Evolutionary conservation across 768 basidiomycete genomes (phyloP).

Genomic region (Tulasnella sp.): DNA sequence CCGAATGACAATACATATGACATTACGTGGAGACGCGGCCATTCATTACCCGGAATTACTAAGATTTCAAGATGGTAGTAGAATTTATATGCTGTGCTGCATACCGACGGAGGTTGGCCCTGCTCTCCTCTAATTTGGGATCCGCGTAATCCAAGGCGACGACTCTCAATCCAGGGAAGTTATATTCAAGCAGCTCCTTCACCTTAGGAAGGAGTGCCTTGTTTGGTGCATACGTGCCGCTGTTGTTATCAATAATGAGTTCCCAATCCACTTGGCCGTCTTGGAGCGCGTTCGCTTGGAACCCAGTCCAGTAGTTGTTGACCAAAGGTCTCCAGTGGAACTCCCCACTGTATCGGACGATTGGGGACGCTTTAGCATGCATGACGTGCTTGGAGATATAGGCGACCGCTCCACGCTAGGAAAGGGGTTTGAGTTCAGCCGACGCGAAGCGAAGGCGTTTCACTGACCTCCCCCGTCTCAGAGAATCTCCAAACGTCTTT

Average conservation of each 20-base stretch:
- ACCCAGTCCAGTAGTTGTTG: neutral
- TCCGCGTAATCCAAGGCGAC: slow-evolving; percentile 47
- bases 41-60: too few species aligned
- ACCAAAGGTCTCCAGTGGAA: slow-evolving; percentile 40
- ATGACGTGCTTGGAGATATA: slow-evolving; percentile 68
- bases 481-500: slow-evolving; percentile 13
- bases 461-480: slow-evolving; percentile 16
- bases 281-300: neutral
- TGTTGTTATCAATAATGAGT: slow-evolving; percentile 65
- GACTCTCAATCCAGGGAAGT: slow-evolving; percentile 57
- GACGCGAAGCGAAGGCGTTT: too few species aligned
- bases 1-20: too few species aligned
- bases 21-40: too few species aligned
- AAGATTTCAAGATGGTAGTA: too few species aligned
- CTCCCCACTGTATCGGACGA: slow-evolving; percentile 65
- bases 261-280: slow-evolving; percentile 52
- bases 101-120: neutral
- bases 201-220: slow-evolving; percentile 48
- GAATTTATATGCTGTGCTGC: neutral
- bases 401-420: neutral
- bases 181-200: slow-evolving; percentile 54
- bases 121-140: slow-evolving; percentile 1
- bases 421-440: neutral
- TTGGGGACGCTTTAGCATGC: slow-evolving; percentile 59
- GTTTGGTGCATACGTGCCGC: slow-evolving; percentile 73